Percentiles rank a stretch among this genome's conserved stretches.
Evolutionary conservation across 2,329 filamentous ascomycete species (phyloP).

Genomic region (Macrophomina tecta): DNA sequence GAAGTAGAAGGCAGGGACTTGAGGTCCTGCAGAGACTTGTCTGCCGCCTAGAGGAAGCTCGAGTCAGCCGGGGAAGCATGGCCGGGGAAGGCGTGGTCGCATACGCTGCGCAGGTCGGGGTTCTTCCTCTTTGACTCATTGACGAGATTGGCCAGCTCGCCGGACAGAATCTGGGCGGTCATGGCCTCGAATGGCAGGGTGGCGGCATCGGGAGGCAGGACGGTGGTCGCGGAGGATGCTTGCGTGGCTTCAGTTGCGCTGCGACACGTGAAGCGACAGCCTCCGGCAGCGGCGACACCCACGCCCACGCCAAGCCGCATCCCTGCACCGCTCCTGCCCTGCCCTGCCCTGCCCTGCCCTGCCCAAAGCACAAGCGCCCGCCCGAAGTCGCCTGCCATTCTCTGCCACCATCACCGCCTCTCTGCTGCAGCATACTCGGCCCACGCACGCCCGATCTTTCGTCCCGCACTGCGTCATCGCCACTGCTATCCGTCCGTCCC

Average conservation of each 20-base stretch:
- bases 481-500: not conserved
- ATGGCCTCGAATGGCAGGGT: slow-evolving; percentile 59
- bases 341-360: not conserved
- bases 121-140: slow-evolving; percentile 97
- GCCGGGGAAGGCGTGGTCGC: not conserved
- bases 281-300: not conserved
- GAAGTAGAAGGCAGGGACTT: slow-evolving; percentile 76
- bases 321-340: not conserved
- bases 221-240: slow-evolving; percentile 6
- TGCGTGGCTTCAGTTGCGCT: slow-evolving; percentile 28
- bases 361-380: not conserved
- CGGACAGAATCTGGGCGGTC: slow-evolving; percentile 88
- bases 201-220: slow-evolving; percentile 19
- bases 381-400: slow-evolving; percentile 8
- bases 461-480: too few relatives aligned
- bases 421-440: not conserved
- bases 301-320: slow-evolving; percentile 12
- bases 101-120: slow-evolving; percentile 80
- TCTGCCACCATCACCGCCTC: slow-evolving; percentile 2
- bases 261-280: slow-evolving; percentile 25
- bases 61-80: slow-evolving; percentile 23
- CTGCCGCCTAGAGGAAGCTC: slow-evolving; percentile 71
- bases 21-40: slow-evolving; percentile 90
- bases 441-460: too few relatives aligned
- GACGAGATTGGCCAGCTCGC: slow-evolving; percentile 87